A percentile compares a stretch with the other conserved stretches of the same genome.
Evolutionary conservation across 148 eudicot species (phyloP).

Genomic region (Vaccinium myrtillus): DNA sequence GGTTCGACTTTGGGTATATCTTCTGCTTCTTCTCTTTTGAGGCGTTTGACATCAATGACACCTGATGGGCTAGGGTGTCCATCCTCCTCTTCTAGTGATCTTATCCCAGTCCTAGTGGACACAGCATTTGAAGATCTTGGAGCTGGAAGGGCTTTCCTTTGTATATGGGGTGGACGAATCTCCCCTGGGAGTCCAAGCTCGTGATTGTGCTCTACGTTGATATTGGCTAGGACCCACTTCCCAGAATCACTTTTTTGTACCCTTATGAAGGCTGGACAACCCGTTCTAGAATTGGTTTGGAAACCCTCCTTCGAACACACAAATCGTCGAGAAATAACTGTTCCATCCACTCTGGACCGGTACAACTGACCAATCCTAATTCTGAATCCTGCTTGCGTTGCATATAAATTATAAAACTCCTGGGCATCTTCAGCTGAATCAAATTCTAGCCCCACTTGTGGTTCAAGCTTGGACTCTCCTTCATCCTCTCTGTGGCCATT

Average conservation of each 20-base stretch:
- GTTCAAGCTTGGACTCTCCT: slow-evolving; percentile 43
- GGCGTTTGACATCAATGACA: slow-evolving; percentile 41
- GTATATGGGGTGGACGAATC: slow-evolving; percentile 38
- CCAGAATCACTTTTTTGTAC: slow-evolving; percentile 56
- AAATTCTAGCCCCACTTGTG: slow-evolving; percentile 54
- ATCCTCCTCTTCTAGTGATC: slow-evolving; percentile 51
- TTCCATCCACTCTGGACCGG: slow-evolving; percentile 51
- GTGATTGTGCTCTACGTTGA: slow-evolving; percentile 53
- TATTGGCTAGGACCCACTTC: slow-evolving; percentile 57
- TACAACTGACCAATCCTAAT: slow-evolving; percentile 59
- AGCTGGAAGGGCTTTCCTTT: slow-evolving; percentile 41
- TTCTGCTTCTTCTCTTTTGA: slow-evolving; percentile 40
- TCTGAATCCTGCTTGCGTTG: slow-evolving; percentile 47
- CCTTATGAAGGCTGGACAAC: slow-evolving; percentile 60
- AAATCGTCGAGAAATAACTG: slow-evolving; percentile 53
- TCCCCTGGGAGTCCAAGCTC: slow-evolving; percentile 49
- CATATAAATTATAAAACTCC: slow-evolving; percentile 50
- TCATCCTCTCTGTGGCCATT: slow-evolving; percentile 35
- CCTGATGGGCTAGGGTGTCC: slow-evolving; percentile 30
- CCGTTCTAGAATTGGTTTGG: slow-evolving; percentile 51
- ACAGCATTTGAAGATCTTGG: slow-evolving; percentile 33
- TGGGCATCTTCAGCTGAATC: slow-evolving; percentile 61
- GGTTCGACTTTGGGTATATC: slow-evolving; percentile 38
- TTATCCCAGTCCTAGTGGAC: slow-evolving; percentile 51
- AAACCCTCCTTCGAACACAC: slow-evolving; percentile 63